Base-by-base conservation (phyloP, 345 rosid species). In the Noccaea caerulescens region DNA sequence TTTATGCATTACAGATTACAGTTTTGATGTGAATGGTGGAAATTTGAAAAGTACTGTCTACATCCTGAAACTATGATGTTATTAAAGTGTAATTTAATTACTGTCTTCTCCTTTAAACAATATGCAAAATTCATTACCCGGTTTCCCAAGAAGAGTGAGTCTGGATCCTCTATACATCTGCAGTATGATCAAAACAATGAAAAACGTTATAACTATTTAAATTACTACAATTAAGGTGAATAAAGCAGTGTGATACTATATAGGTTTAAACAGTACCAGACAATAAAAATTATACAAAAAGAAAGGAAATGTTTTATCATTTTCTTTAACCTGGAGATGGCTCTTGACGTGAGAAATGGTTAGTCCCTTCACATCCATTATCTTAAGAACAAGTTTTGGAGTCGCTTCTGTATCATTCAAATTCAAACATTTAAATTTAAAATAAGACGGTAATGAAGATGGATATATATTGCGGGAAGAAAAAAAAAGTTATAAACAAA, bases 301-400 rank as follows among this genome's bases (percentile, higher is more conserved):
- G n/a, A 8, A 12, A 7, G 14, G n/a, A 8, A 5, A 58, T 11
- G 4, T 57, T 47, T 56, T 12, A 54, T 58, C 34, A 64, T 11
- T 38, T 46, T 54, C 11, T 27, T 54, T 63, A 59, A 93, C 98
- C 96, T 94, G 99, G 43, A 94, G 96, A 77, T 94, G 99, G 87
- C 99, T 94, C 82, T 94, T 94, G 57, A 94, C 98, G 73, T 94
- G 99, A 62, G 98, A 89, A 72, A 94, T 94, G 71, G 99, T 94
- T 63, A 94, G 92, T 44, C 99, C 99, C 76, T 90, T 84, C 69
- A 94, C 99, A 83, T 89, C 96, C 99, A 94, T 94, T 54, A 94
- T 58, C 84, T 91, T 93, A 63, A 94, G 97, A 66, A 94, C 99
- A n/a, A 91, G 93, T 71, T 94, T 94, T 25, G 99, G 99, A 5